phyloP scores from a whole-genome alignment of 257 asterid genomes.

The Fraxinus americana region DNA sequence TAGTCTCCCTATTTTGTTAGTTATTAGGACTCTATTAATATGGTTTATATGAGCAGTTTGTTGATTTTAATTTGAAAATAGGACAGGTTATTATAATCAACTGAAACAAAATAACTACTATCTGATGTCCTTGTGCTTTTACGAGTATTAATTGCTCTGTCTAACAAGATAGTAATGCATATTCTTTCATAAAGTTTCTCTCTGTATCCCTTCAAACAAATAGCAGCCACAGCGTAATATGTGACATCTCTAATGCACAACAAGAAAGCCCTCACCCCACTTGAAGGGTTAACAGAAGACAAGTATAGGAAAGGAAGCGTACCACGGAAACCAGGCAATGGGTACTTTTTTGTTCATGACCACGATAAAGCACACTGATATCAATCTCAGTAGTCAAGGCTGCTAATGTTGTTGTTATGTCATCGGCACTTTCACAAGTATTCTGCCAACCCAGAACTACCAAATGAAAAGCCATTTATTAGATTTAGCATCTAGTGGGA shows the following conservation, averaged over 20 bases:
- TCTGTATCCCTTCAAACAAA: neutral
- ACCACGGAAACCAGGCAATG: neutral
- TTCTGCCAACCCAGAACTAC: neutral
- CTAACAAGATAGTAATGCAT: neutral
- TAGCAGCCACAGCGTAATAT: neutral
- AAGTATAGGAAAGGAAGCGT: neutral
- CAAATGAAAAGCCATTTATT: slow-evolving; percentile 15
- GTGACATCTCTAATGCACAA: neutral
- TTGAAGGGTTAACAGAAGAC: neutral
- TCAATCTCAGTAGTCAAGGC: neutral
- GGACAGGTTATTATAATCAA: neutral
- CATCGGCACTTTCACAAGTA: neutral
- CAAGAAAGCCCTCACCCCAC: neutral
- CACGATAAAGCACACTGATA: neutral
- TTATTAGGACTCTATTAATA: neutral
- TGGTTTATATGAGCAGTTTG: neutral
- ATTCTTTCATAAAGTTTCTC: neutral
- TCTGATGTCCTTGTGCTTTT: neutral
- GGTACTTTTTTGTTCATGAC: neutral
- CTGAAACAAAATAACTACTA: neutral
- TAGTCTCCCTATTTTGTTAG: neutral
- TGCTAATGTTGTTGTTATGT: neutral
- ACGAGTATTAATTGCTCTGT: neutral
- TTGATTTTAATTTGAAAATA: too few relatives aligned
- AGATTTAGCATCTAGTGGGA: neutral